Evolutionary conservation across 75 land plant genomes (phyloP).

Genomic region (Chamaecyparis obtusa): DNA sequence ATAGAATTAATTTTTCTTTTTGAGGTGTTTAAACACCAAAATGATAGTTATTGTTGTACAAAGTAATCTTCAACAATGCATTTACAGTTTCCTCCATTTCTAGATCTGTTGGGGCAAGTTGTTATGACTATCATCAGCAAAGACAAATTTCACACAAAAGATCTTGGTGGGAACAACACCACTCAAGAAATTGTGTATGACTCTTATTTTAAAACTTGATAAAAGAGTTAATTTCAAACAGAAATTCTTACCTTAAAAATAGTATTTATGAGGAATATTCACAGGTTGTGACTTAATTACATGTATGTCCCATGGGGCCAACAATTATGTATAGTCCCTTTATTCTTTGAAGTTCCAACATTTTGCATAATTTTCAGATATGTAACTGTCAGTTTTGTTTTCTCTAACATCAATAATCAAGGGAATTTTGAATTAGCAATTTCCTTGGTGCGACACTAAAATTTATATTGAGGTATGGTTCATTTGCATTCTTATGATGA

Average conservation of each 20-base stretch:
- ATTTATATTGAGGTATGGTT: not conserved
- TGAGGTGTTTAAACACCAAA: too few species aligned
- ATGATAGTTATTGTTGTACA: too few species aligned
- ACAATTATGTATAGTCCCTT: not conserved
- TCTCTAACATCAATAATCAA: not conserved
- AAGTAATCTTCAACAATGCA: too few species aligned
- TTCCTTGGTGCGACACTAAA: not conserved
- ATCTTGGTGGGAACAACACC: conserved; percentile 74
- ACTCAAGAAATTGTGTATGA: conserved; percentile 84
- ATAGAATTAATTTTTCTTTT: too few species aligned
- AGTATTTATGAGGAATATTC: not conserved
- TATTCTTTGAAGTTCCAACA: not conserved
- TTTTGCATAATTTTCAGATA: not conserved
- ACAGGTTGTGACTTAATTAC: not conserved
- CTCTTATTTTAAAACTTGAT: conserved; percentile 67
- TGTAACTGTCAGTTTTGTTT: not conserved
- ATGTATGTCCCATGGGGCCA: not conserved
- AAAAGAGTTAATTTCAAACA: not conserved
- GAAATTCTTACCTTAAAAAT: not conserved
- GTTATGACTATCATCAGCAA: conserved; percentile 71
- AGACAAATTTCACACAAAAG: conserved; percentile 74
- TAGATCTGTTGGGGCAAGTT: conserved; percentile 82
- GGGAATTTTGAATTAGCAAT: not conserved
- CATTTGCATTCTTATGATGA: not conserved
- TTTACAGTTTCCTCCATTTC: conserved; percentile 69